Conservation (phyloP, 2,329 filamentous ascomycete species). For the Helminthosporium solani region DNA sequence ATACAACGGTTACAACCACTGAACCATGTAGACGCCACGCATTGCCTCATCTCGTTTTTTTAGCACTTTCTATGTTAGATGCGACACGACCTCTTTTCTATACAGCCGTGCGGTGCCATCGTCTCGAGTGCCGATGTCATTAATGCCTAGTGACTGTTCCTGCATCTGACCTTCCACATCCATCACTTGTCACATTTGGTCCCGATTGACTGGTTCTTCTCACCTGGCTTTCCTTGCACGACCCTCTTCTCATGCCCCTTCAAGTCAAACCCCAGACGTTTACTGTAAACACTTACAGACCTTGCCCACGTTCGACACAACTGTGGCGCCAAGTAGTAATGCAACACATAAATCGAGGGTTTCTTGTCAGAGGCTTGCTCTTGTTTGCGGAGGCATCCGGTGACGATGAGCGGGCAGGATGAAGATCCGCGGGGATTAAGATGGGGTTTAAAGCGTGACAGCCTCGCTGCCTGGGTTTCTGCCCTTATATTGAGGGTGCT, state of each 20-base stretch:
- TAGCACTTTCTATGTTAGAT: too few species aligned
- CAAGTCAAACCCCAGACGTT: not conserved
- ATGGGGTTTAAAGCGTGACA: not conserved
- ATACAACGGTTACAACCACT: not conserved
- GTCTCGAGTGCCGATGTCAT: too few species aligned
- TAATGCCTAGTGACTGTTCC: too few species aligned
- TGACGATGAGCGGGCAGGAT: too few species aligned
- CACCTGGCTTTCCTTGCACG: not conserved
- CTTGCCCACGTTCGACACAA: conserved; percentile 12
- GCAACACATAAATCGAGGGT: conserved; percentile 1
- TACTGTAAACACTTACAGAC: not conserved
- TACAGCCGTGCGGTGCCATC: too few species aligned
- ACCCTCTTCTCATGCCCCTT: not conserved
- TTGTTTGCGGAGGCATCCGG: not conserved
- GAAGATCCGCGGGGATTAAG: not conserved
- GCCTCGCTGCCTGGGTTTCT: not conserved
- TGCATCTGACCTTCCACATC: too few species aligned
- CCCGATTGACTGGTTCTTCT: not conserved
- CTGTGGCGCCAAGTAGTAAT: conserved; percentile 16
- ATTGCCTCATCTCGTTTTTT: conserved; percentile 1
- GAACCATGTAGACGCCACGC: not conserved
- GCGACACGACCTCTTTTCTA: too few species aligned
- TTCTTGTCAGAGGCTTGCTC: not conserved
- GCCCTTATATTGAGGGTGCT: too few species aligned
- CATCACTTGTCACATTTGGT: too few species aligned